A percentile compares a stretch with the other conserved stretches of the same genome.
Conservation (phyloP, 345 rosid species). For the Capsella bursapastoris region DNA sequence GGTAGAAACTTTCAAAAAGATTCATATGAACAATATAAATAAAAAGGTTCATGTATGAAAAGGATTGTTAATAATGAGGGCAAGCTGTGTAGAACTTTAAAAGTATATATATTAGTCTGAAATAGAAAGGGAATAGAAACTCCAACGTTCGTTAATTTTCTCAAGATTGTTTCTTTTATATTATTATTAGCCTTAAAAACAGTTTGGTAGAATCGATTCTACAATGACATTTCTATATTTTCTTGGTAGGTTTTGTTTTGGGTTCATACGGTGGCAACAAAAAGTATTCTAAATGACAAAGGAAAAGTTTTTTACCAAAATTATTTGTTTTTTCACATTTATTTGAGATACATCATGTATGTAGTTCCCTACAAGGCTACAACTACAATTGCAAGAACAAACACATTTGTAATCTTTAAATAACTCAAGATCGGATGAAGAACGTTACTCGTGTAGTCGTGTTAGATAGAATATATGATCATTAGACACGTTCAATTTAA, state of each 20-base stretch:
- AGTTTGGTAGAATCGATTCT: slow-evolving; percentile 28
- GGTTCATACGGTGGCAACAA: slow-evolving; percentile 25
- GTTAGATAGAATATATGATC: neutral
- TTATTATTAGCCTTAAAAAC: neutral
- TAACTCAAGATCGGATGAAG: neutral
- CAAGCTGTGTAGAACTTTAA: slow-evolving; percentile 36
- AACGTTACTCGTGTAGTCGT: neutral
- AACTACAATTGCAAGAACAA: neutral
- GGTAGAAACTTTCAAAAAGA: slow-evolving; percentile 6
- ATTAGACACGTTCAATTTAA: neutral
- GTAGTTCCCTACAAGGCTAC: neutral
- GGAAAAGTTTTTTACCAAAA: neutral
- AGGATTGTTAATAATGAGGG: slow-evolving; percentile 31
- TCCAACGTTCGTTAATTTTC: slow-evolving; percentile 33
- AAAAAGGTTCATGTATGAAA: slow-evolving; percentile 23
- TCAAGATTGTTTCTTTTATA: neutral
- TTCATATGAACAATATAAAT: slow-evolving; percentile 1
- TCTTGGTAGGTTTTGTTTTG: slow-evolving; percentile 35
- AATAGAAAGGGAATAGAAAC: slow-evolving; percentile 42
- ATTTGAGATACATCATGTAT: neutral
- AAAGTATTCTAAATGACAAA: neutral
- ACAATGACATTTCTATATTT: neutral
- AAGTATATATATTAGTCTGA: slow-evolving; percentile 35
- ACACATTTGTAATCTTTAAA: no score
- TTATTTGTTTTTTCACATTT: neutral